Evolutionary conservation across 192 early-diverging fungal genomes (phyloP), one percentile per base, ranked within the genome.

Genomic region (Gamsiella multidivaricata): DNA sequence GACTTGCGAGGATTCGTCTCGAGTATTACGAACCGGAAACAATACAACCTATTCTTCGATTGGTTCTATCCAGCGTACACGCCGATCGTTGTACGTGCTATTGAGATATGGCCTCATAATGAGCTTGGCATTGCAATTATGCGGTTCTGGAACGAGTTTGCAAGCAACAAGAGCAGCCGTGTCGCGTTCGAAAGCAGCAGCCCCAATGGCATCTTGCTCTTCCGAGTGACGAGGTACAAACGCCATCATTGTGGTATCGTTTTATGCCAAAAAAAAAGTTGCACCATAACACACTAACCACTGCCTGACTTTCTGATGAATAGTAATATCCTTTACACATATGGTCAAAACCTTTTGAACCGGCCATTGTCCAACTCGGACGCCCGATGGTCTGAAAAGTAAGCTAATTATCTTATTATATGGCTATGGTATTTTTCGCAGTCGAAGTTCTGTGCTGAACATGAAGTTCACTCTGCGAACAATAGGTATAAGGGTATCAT

Each of bases 191-290:
- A 96, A 31, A 85, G 92, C 32, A 88, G 92, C 14, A 94, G 93
- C 15, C 85, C 94, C 8, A 94, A 95, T 60, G 95, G 95, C 17
- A 94, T 97, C 28, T 83, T 97, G 31, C 80, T 97, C 22, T 97
- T 97, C 83, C 87, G 94, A 61, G 93, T 95, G 71, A 92, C 93
- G 3, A 94, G 91, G 69, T 87, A 86, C 47, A n/a, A n/a, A n/a
- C n/a, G n/a, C n/a, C n/a, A n/a, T n/a, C n/a, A n/a, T n/a, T n/a
- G 82, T 32, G 31, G 5, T n/a, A 20, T 23, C n/a, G 10, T n/a
- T 43, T 34, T 23, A 14, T 20, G 9, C 28, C 34, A 23, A 49
- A 22, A 61, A 61, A 29, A n/a, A n/a, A n/a, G n/a, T n/a, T n/a
- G n/a, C n/a, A n/a, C n/a, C n/a, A n/a, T n/a, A n/a, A n/a, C n/a